phyloP scores from a whole-genome alignment of 345 rosid species.

The Eucalyptus albens region DNA sequence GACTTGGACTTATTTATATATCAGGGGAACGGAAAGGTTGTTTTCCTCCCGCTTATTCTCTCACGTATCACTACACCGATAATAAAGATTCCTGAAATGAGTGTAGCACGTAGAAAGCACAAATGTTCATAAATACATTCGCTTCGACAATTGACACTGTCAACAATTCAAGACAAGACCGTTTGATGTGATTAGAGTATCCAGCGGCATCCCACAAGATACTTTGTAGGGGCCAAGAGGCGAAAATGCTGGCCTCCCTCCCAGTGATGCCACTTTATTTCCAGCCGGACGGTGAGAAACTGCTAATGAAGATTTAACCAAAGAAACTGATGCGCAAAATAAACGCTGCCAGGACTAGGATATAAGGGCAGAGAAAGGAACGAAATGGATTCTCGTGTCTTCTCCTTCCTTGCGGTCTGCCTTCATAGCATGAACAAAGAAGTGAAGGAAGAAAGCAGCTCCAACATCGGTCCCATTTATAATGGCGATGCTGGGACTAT shows the following conservation, averaged over 20 bases:
- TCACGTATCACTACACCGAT: not conserved
- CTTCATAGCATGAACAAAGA: constrained; percentile 48
- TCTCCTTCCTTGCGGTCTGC: constrained; percentile 37
- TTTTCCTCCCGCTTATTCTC: not conserved
- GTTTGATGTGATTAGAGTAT: not conserved
- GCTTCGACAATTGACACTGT: not conserved
- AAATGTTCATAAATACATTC: not conserved
- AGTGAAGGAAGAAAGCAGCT: constrained; percentile 79
- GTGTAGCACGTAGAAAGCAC: not conserved
- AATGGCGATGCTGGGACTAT: constrained; percentile 20
- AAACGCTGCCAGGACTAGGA: not conserved
- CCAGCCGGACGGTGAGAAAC: not conserved
- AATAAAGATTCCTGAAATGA: not conserved
- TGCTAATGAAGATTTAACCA: not conserved
- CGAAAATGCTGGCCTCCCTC: not conserved
- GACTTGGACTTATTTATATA: not conserved
- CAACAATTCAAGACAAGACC: not conserved
- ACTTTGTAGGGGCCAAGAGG: fast-evolving
- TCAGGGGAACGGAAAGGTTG: not conserved
- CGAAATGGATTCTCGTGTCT: constrained; percentile 80
- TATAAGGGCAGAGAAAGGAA: constrained; percentile 2
- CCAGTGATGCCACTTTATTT: not conserved
- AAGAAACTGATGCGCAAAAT: not conserved
- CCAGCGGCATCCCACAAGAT: not conserved
- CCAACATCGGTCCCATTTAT: constrained; percentile 39